Base-by-base conservation (phyloP, 345 rosid species). In the Heritiera littoralis region DNA sequence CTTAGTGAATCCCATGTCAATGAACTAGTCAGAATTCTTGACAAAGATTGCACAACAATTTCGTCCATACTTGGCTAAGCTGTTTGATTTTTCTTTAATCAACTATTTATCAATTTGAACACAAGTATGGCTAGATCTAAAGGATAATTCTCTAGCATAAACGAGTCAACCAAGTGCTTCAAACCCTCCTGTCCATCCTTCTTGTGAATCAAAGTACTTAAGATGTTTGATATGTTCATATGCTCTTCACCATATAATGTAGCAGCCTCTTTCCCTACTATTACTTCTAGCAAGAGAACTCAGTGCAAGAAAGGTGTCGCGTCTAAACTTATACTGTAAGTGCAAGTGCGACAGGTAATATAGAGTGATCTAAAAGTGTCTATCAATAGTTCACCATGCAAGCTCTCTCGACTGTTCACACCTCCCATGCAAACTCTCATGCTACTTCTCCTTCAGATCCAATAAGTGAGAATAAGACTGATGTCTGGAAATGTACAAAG, bases 1-100 rank as follows among this genome's bases (percentile, higher is more conserved):
- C 28, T 23, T 23, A 23, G 28, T 23, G 61, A 81, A 67, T 88
- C 88, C 87, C 84, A 83, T 15, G 77, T 74, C 68, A 75, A 71
- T 1, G 90, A 85, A 61, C 86, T 41, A 1, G 81, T 79, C 80
- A 88, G 72, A 81, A 89, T 87, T 79, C 84, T 82, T 8, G 90
- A 83, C 20, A 92, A 83, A 82, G 88, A 84, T 67, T 81, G 80
- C 70, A 80, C 84, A 55, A 87, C 28, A 23, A 23, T 79, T 68
- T 92, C 91, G 80, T 87, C 93, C 92, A 87, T 92, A 55, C 87
- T 71, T 54, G 96, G 98, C 35, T 94, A 94, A 70, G 65, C 81
- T 14, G 80, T 30, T 17, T 90, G 91, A 83, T 90, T 85, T 81
- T 81, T 90, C n/a, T 85, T 74, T 66, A 92, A 75, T 84, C 98